A percentile compares a stretch with the other conserved stretches of the same genome.
phyloP scores from a whole-genome alignment of 495 filamentous ascomycete species.

The Podospora appendiculata region DNA sequence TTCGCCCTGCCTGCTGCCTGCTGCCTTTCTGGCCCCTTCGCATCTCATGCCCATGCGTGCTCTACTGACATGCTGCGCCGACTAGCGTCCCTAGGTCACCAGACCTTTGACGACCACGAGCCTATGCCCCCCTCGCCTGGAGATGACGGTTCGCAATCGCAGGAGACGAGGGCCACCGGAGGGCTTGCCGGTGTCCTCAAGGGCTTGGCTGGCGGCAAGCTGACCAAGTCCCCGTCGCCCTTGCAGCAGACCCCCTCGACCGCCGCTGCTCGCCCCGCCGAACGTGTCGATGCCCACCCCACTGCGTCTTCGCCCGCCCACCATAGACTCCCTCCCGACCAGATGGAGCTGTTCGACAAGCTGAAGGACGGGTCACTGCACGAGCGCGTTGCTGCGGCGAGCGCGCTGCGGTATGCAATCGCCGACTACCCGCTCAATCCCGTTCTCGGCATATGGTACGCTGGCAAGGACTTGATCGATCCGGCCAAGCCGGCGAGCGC shows the following conservation, averaged over 20 bases:
- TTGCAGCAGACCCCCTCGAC: slow-evolving; percentile 20
- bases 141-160: slow-evolving; percentile 38
- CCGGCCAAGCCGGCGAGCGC: slow-evolving; percentile 44
- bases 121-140: slow-evolving; percentile 51
- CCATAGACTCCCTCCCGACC: slow-evolving; percentile 28
- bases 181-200: slow-evolving; percentile 51
- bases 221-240: slow-evolving; percentile 34
- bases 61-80: slow-evolving; percentile 38
- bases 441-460: slow-evolving; percentile 53
- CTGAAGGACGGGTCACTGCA: slow-evolving; percentile 38
- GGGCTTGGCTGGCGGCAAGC: slow-evolving; percentile 40
- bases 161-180: slow-evolving; percentile 38
- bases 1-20: no score
- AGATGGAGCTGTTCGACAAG: slow-evolving; percentile 35
- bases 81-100: slow-evolving; percentile 36
- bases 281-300: slow-evolving; percentile 21
- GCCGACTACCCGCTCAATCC: slow-evolving; percentile 50
- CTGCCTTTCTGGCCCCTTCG: no score
- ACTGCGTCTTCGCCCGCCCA: slow-evolving; percentile 6
- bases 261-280: slow-evolving; percentile 16
- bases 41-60: slow-evolving; percentile 3
- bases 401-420: slow-evolving; percentile 45
- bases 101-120: slow-evolving; percentile 29
- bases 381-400: slow-evolving; percentile 49
- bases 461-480: slow-evolving; percentile 56